Evolutionary conservation across 805 yeast genomes (phyloP), one percentile per base, ranked within the genome.

Genomic region (Pichia ethanolica): DNA sequence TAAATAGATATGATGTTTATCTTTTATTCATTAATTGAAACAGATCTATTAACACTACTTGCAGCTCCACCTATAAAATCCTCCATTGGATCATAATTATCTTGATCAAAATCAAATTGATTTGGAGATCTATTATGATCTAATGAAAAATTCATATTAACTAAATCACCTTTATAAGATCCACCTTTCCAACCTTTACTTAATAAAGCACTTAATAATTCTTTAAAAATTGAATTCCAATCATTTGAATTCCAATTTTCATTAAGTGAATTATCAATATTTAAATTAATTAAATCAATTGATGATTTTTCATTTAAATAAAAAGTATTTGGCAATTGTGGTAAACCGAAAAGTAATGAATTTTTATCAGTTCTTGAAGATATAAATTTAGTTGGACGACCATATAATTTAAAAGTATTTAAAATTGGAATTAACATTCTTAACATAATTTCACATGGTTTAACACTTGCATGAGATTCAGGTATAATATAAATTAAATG

Each of bases 391-490:
- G 71, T 69, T 1, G 95, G 93, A 56, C 93, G 72, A 8, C 95
- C 95, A 59, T 86, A 86, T 43, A 86, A 63, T 59, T 74, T 77
- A 66, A 84, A 86, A 4, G 83, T 72, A 61, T 86, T 87, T 70
- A 82, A 75, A 20, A 84, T 71, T 43, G 89, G 91, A 34, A 86
- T 72, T 53, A 83, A 69, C 58, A 80, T 73, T 52, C 95, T 69
- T 41, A 86, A 77, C 79, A 84, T 80, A 13, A 86, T 86, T 60
- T 86, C 93, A 44, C 79, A 75, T 14, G 82, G 81, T 42, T 77
- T 73, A 32, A 86, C 91, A 39, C 87, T 86, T 4, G 83, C 81
- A 64, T 86, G 95, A 28, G 77, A 61, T 47, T 77, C 80, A 4
- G 95, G 93, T 72, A 86, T 79, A 25, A 68, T 28, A 42, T 67